These are phyloP conservation scores for Aspergillus latus DNA, from an alignment of 2,329 filamentous ascomycete genomes.

Conservation along the genomic window DNA sequence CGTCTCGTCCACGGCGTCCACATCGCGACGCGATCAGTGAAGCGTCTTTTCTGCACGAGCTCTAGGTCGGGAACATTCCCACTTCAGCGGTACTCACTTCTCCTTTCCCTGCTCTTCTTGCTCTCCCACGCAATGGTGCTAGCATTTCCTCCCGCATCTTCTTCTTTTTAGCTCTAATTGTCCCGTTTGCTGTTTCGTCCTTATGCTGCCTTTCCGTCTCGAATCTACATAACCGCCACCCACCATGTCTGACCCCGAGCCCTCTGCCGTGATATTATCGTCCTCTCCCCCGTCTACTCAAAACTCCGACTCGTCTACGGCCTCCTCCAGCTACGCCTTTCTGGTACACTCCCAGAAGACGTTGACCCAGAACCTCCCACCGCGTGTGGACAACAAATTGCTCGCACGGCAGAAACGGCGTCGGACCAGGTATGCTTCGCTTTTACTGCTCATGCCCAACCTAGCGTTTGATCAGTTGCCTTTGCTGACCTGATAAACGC, in stretches of 20 bases:
- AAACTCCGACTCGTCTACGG: slow-evolving; percentile 33
- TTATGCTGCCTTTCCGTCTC: slow-evolving; percentile 20
- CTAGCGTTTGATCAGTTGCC: background rate
- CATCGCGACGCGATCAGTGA: slow-evolving; percentile 9
- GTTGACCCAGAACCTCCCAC: slow-evolving; percentile 56
- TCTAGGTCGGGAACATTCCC: slow-evolving; percentile 3
- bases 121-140: slow-evolving; percentile 8
- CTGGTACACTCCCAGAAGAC: slow-evolving; percentile 61
- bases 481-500: slow-evolving; percentile 11
- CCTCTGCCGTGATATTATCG: slow-evolving; percentile 28
- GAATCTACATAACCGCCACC: slow-evolving; percentile 6
- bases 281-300: slow-evolving; percentile 38
- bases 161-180: slow-evolving; percentile 13
- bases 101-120: background rate
- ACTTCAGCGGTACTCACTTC: background rate
- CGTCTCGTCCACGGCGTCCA: background rate
- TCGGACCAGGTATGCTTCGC: slow-evolving; percentile 56
- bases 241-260: slow-evolving; percentile 40
- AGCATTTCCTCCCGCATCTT: slow-evolving; percentile 11
- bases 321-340: slow-evolving; percentile 52
- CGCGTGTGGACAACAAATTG: slow-evolving; percentile 60
- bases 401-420: slow-evolving; percentile 61
- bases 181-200: slow-evolving; percentile 10
- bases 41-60: slow-evolving; percentile 11
- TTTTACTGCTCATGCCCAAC: background rate